Base-by-base conservation (phyloP, 176 grass and related monocot genomes). In the Tillandsia leiboldiana region DNA sequence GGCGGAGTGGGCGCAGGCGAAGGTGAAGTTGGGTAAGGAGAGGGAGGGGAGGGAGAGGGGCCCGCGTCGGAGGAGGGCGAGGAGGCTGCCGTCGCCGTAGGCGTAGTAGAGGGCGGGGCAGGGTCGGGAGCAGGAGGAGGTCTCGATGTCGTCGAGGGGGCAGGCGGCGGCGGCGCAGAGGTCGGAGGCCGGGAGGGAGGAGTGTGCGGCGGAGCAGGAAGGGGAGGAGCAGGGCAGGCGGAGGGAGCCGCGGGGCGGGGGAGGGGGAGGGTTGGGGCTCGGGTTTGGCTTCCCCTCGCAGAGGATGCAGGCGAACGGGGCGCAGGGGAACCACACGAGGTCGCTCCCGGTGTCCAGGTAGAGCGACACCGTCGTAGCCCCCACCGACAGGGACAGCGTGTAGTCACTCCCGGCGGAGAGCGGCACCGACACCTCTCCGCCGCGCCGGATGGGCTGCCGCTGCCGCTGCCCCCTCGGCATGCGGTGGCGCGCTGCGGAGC, bases 281-380 rank as follows among this genome's bases (percentile, higher is more conserved):
- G 73, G 73, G 11, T 64, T 66, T 13, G 78, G 61, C 66, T 96
- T 84, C 26, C 88, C 92, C 51, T 91, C 92, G 75, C 92, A 96
- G 72, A 96, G 92, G 57, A 91, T 96, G 85, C 92, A 96, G 51
- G 84, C 80, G 63, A 96, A 96, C 9, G 92, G 92, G 1, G 88
- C 85, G 78, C 88, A 91, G 65, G 92, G 92, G 83, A 96, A 96
- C 92, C 92, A 96, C 48, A 91, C 88, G 9, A 96, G 75, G 79
- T 88, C 88, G 75, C 88, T 91, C 10, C 92, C 92, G 11, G 92
- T 91, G 80, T 96, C 92, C 72, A 96, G 87, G 88, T 86, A 96
- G 26, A 96, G 88, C 0, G 85, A 78, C 26, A 96, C 85, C 0
- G 83, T 78, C 11, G 70, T 64, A 8, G 83, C 82, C 0, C 92